phyloP scores from a whole-genome alignment of 306 rosid genomes.

The Cyclanthera cordifolia region DNA sequence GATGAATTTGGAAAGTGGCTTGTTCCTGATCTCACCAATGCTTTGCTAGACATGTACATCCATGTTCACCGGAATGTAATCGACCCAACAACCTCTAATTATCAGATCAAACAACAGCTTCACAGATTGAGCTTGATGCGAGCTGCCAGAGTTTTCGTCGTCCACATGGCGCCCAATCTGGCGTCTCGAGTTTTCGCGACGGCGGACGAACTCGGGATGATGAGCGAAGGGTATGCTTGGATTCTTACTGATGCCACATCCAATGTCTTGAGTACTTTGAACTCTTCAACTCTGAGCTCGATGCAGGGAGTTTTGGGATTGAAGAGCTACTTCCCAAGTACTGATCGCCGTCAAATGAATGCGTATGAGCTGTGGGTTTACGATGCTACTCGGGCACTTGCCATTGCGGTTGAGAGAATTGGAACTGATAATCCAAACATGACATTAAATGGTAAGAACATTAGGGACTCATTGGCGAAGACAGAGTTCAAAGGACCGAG shows the following conservation, averaged over 20 bases:
- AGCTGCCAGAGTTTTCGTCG: slow-evolving; percentile 24
- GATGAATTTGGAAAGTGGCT: slow-evolving; percentile 16
- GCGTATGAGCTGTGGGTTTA: too few relatives aligned
- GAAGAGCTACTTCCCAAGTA: slow-evolving; percentile 3
- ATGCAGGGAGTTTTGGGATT: slow-evolving; percentile 30
- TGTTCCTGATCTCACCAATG: slow-evolving; percentile 10
- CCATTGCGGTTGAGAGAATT: too few relatives aligned
- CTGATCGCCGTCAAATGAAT: too few relatives aligned
- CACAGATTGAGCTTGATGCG: slow-evolving; percentile 22
- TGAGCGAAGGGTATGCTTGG: slow-evolving; percentile 34
- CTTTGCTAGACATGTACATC: slow-evolving; percentile 8
- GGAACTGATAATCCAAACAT: too few relatives aligned
- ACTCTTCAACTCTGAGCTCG: neutral
- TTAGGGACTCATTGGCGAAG: too few relatives aligned
- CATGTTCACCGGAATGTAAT: slow-evolving; percentile 21
- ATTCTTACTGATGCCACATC: slow-evolving; percentile 19
- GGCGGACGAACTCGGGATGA: slow-evolving; percentile 36
- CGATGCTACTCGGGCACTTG: too few relatives aligned
- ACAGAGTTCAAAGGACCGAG: too few relatives aligned
- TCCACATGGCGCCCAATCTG: slow-evolving; percentile 16
- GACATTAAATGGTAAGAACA: too few relatives aligned
- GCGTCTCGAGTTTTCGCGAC: slow-evolving; percentile 18
- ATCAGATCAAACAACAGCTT: slow-evolving; percentile 22
- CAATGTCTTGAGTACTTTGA: neutral
- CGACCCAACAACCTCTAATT: slow-evolving; percentile 14